Base-by-base conservation (phyloP, 495 filamentous ascomycete species). In the Letharia columbiana region DNA sequence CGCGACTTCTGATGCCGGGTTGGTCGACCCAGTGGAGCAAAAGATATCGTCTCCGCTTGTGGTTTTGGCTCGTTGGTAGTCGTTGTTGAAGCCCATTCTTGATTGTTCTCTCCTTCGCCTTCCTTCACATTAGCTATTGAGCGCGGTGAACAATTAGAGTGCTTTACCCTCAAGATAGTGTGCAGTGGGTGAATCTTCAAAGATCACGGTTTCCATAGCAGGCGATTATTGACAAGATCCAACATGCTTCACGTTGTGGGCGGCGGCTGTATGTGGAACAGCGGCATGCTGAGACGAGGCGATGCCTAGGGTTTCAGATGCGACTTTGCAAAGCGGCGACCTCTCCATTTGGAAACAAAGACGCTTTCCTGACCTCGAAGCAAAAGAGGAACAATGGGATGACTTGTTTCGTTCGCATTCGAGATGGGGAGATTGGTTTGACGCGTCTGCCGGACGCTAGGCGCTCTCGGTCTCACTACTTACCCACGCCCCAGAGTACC, bases 181-280 rank as follows among this genome's bases (percentile, higher is more conserved):
- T 73, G 91, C 91, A 78, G 98, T 82, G 66, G 94, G 94, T 71
- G 91, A 91, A 75, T 92, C 87, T 77, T 94, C 89, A 78, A 88
- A 91, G 71, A 96, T 86, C 69, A 97, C 81, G 71, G 90, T 87
- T 84, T 97, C 94, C 94, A 98, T 98, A 77, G 42, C 52, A 13
- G 31, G 45, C 45, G 56, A 42, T 37, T 20, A 62, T 54, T 59
- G 50, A 42, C 63, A 59, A 37, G 58, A 56, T 62, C 37, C 56
- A 66, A 62, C 50, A 64, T 57, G 50, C 62, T 64, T 64, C 49
- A 57, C 9, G 31, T n/a, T 64, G 33, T 23, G 10, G 39, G 40
- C 50, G 56, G 50, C 28, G 50, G 20, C n/a, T 57, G 39, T 31
- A 44, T 5, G 11, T 33, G 28, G 39, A 57, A 31, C 23, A 12